phyloP scores from a whole-genome alignment of 2,329 filamentous ascomycete species.

The Ophiostoma populinum region DNA sequence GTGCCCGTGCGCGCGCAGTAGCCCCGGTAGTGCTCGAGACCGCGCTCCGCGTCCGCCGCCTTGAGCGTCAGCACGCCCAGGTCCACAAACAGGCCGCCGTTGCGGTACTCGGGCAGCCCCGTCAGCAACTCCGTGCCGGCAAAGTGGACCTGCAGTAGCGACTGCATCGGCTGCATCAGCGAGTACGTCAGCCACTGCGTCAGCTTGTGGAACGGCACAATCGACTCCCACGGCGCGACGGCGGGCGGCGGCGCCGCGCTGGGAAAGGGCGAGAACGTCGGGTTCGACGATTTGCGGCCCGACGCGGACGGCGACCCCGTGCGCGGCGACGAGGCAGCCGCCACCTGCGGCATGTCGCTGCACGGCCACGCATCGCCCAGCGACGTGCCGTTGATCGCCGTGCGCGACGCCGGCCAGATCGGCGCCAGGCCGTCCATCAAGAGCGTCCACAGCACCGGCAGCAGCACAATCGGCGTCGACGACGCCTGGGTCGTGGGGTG shows the following conservation, averaged over 20 bases:
- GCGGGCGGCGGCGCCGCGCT: slow-evolving; percentile 16
- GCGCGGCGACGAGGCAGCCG: slow-evolving; percentile 1
- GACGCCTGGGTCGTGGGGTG: slow-evolving; percentile 81
- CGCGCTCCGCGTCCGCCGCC: slow-evolving; percentile 23
- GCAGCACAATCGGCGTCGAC: slow-evolving; percentile 68
- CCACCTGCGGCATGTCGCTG: slow-evolving; percentile 51
- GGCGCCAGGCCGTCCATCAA: slow-evolving; percentile 72
- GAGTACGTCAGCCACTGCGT: slow-evolving; percentile 93
- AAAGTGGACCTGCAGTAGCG: slow-evolving; percentile 33
- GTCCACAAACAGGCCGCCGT: slow-evolving; percentile 76
- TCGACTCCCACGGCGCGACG: slow-evolving; percentile 56
- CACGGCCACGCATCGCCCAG: slow-evolving; percentile 94
- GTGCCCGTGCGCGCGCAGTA: slow-evolving; percentile 57
- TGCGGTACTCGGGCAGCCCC: slow-evolving; percentile 80
- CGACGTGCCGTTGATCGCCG: slow-evolving; percentile 68
- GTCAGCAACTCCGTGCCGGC: slow-evolving; percentile 59
- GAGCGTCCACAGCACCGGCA: slow-evolving; percentile 79
- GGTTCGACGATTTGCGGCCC: slow-evolving; percentile 23
- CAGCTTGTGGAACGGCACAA: slow-evolving; percentile 52
- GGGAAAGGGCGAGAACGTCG: slow-evolving; percentile 32
- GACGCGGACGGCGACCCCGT: not conserved
- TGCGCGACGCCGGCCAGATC: slow-evolving; percentile 81
- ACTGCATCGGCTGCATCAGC: slow-evolving; percentile 49
- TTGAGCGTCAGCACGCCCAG: slow-evolving; percentile 55
- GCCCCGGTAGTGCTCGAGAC: slow-evolving; percentile 31